Conservation (phyloP, 306 rosid species). For the Dryas alaskensis region DNA sequence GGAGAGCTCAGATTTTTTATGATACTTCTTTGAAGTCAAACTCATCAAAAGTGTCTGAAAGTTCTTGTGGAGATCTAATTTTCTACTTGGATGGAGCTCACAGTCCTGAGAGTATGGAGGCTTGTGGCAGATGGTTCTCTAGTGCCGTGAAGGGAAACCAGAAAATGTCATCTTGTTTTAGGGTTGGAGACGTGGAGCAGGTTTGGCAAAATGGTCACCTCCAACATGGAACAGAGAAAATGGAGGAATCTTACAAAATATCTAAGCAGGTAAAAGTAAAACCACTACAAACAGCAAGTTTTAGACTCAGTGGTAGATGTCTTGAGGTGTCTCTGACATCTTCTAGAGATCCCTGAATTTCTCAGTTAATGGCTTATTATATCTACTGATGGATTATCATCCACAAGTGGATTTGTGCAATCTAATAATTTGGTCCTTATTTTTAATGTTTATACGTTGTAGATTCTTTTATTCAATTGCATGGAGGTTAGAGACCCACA, state of each 20-base stretch:
- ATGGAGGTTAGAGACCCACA: slow-evolving; percentile 70
- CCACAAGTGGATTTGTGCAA: not conserved
- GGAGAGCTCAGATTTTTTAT: slow-evolving; percentile 66
- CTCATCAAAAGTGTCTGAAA: slow-evolving; percentile 32
- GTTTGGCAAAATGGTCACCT: slow-evolving; percentile 34
- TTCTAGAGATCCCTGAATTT: not conserved
- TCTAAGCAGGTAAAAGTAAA: slow-evolving; percentile 49
- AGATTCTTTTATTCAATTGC: slow-evolving; percentile 87
- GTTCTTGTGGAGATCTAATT: slow-evolving; percentile 49
- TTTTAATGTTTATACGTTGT: slow-evolving; percentile 26
- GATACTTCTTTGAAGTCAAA: slow-evolving; percentile 34
- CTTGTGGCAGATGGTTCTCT: slow-evolving; percentile 53
- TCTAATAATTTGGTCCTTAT: slow-evolving; percentile 25
- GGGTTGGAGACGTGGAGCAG: slow-evolving; percentile 26
- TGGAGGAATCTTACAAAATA: slow-evolving; percentile 35
- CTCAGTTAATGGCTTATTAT: no score
- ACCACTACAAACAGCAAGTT: slow-evolving; percentile 14
- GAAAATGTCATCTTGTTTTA: slow-evolving; percentile 26
- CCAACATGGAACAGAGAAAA: slow-evolving; percentile 22
- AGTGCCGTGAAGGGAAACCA: slow-evolving; percentile 35
- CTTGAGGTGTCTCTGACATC: slow-evolving; percentile 2
- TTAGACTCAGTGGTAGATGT: not conserved
- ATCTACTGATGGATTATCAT: slow-evolving; percentile 1
- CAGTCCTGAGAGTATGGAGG: slow-evolving; percentile 86
- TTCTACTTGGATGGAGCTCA: slow-evolving; percentile 90